Percentiles rank a stretch among this genome's conserved stretches.
Conservation (phyloP, 495 filamentous ascomycete species). For the Penicillium ochrochloron region DNA sequence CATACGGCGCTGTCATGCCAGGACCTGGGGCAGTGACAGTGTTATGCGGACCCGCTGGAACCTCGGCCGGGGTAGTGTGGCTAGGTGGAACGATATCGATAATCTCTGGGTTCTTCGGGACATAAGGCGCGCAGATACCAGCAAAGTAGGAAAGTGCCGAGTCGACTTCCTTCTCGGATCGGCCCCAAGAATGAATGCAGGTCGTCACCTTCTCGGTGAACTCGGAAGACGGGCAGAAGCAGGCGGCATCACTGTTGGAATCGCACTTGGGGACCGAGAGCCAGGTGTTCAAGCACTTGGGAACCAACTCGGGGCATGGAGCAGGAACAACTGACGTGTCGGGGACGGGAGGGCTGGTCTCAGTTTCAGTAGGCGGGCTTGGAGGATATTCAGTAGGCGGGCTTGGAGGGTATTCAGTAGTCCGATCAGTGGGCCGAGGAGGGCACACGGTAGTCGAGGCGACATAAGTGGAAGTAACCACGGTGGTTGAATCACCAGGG, state of each 20-base stretch:
- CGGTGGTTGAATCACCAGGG: slow-evolving; percentile 52
- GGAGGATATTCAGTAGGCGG: slow-evolving; percentile 25
- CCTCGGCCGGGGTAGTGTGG: background rate
- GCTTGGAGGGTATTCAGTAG: slow-evolving; percentile 33
- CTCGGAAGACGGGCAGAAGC: slow-evolving; percentile 80
- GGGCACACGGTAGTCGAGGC: slow-evolving; percentile 63
- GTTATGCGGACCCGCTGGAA: background rate
- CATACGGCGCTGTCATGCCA: slow-evolving; percentile 17
- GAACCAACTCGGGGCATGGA: slow-evolving; percentile 72
- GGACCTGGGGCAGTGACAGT: slow-evolving; percentile 48
- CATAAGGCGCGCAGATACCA: slow-evolving; percentile 82
- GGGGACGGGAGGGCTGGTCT: slow-evolving; percentile 16
- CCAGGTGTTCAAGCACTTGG: slow-evolving; percentile 95
- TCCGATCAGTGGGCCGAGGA: slow-evolving; percentile 8
- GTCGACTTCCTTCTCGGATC: slow-evolving; percentile 62
- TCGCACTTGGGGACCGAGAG: slow-evolving; percentile 70
- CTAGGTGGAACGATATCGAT: slow-evolving; percentile 65
- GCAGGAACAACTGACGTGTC: slow-evolving; percentile 12
- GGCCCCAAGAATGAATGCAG: slow-evolving; percentile 79
- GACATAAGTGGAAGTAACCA: slow-evolving; percentile 55
- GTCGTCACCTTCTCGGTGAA: slow-evolving; percentile 80
- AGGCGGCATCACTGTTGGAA: slow-evolving; percentile 80
- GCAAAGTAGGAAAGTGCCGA: slow-evolving; percentile 81
- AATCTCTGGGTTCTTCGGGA: slow-evolving; percentile 79
- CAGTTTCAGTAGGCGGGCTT: slow-evolving; percentile 26